These are phyloP conservation scores for Tulasnella sp. DNA, from an alignment of 768 basidiomycete species.

Conservation along the genomic window DNA sequence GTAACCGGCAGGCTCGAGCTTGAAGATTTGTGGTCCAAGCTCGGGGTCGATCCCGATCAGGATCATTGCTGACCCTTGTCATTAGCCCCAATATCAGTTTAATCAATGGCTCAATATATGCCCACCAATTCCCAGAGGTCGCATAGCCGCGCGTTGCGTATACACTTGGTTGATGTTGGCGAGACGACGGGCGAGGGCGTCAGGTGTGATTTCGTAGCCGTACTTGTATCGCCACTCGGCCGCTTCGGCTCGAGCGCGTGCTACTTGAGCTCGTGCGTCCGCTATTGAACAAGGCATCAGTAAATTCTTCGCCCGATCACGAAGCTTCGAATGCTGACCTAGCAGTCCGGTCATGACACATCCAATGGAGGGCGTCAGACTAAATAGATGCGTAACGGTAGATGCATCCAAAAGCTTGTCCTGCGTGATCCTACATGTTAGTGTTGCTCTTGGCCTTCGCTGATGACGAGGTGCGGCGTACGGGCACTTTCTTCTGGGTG, in stretches of 20 bases:
- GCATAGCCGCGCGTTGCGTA: conserved; percentile 95
- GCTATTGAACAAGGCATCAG: conserved; percentile 45
- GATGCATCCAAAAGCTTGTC: conserved; percentile 95
- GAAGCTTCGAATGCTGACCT: conserved; percentile 48
- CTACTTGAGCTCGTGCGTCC: conserved; percentile 86
- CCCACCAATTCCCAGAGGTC: conserved; percentile 91
- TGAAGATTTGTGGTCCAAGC: conserved; percentile 93
- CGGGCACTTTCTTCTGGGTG: conserved; percentile 97
- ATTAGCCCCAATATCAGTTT: neutral
- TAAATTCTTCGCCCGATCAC: neutral
- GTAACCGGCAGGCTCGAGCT: conserved; percentile 97
- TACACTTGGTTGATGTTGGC: conserved; percentile 99
- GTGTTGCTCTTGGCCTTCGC: neutral
- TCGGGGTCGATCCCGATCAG: conserved; percentile 89
- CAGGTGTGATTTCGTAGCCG: conserved; percentile 97
- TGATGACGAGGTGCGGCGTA: conserved; percentile 43
- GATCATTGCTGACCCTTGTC: conserved; percentile 70
- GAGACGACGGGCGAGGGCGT: conserved; percentile 87
- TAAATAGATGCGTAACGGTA: conserved; percentile 92
- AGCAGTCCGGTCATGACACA: conserved; percentile 98
- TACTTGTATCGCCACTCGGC: conserved; percentile 93
- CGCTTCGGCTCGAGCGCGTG: conserved; percentile 81
- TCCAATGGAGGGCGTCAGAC: conserved; percentile 93
- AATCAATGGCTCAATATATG: neutral
- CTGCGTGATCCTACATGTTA: conserved; percentile 41